Evolutionary conservation across 2,329 filamentous ascomycete genomes (phyloP).

Genomic region (Talaromyces sp.): DNA sequence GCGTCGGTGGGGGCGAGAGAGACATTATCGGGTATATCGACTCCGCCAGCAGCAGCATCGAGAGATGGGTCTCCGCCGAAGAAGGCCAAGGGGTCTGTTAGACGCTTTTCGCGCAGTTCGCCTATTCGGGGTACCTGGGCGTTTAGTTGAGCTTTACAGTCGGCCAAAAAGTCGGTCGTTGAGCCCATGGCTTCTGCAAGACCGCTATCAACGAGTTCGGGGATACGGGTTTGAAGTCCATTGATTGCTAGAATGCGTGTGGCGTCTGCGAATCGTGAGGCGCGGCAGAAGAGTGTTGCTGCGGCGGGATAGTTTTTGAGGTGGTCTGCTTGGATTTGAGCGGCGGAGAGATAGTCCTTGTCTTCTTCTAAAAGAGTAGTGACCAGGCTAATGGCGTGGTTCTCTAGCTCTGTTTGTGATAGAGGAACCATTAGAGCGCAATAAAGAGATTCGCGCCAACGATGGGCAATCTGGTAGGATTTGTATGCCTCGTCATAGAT

Average conservation of each 20-base stretch:
- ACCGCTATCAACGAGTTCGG: conserved; percentile 68
- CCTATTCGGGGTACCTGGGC: conserved; percentile 82
- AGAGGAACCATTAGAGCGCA: conserved; percentile 68
- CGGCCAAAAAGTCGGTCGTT: conserved; percentile 86
- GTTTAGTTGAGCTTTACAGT: conserved; percentile 80
- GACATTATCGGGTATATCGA: conserved; percentile 83
- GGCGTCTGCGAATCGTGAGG: conserved; percentile 84
- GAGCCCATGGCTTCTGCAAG: conserved; percentile 76
- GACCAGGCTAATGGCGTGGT: conserved; percentile 70
- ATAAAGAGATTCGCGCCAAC: conserved; percentile 89
- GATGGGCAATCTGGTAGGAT: conserved; percentile 77
- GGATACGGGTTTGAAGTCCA: conserved; percentile 60
- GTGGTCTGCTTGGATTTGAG: conserved; percentile 77
- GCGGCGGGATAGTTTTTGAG: conserved; percentile 68
- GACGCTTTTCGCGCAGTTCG: conserved; percentile 77
- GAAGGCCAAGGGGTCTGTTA: conserved; percentile 81
- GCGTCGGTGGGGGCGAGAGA: conserved; percentile 83
- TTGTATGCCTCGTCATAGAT: conserved; percentile 72
- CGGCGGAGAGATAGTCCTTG: conserved; percentile 78
- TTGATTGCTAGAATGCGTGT: conserved; percentile 68
- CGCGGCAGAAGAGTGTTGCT: conserved; percentile 77
- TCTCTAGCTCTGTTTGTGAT: conserved; percentile 56
- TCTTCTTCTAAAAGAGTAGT: conserved; percentile 72
- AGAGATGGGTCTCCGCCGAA: conserved; percentile 70
- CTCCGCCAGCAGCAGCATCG: conserved; percentile 51